Evolutionary conservation across 306 rosid species (phyloP).

Genomic region (Quercus aquifolioides): DNA sequence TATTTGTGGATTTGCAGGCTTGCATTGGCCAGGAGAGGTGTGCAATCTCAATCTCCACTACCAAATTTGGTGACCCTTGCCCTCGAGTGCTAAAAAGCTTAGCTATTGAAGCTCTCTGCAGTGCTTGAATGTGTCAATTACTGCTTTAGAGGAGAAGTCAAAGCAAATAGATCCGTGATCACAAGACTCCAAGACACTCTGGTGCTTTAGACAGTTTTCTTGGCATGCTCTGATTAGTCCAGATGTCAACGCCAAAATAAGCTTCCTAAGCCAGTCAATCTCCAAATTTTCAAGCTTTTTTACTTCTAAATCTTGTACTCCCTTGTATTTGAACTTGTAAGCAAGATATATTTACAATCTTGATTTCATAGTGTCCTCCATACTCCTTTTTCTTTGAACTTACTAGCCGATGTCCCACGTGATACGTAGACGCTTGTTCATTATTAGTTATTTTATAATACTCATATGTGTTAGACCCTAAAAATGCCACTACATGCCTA

Average conservation of each 20-base stretch:
- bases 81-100: neutral
- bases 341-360: too few relatives aligned
- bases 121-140: neutral
- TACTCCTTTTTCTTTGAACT: too few relatives aligned
- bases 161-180: fast-evolving
- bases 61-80: neutral
- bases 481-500: too few relatives aligned
- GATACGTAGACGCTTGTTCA: too few relatives aligned
- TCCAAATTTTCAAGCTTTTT: too few relatives aligned
- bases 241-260: fast-evolving
- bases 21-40: neutral
- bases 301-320: too few relatives aligned
- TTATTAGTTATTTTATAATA: too few relatives aligned
- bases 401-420: too few relatives aligned
- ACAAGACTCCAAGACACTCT: neutral
- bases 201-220: neutral
- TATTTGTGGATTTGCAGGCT: neutral
- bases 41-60: neutral
- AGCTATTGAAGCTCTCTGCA: neutral
- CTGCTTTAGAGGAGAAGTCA: neutral
- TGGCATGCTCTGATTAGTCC: neutral
- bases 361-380: too few relatives aligned
- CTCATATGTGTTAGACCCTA: too few relatives aligned
- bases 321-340: too few relatives aligned
- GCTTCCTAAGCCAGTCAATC: too few relatives aligned